Percentiles rank a stretch among this genome's conserved stretches.
Conservation (phyloP, 371 early-diverging fungal genomes). For the Mortierella sp. region DNA sequence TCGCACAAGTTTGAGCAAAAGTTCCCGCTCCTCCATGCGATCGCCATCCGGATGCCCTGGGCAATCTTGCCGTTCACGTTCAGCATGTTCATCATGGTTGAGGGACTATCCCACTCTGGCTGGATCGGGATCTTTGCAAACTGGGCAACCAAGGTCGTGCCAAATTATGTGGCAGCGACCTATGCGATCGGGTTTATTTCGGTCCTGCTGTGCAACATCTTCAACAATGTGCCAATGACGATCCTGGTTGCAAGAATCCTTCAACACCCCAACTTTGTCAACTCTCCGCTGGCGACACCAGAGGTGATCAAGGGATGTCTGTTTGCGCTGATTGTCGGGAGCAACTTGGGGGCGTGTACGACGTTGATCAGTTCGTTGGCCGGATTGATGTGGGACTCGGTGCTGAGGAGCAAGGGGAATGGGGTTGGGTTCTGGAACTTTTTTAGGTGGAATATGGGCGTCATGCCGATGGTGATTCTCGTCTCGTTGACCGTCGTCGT, state of each 20-base stretch:
- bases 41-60: slow-evolving; percentile 80
- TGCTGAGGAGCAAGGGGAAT: slow-evolving; percentile 70
- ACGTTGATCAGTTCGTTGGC: slow-evolving; percentile 83
- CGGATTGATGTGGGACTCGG: slow-evolving; percentile 85
- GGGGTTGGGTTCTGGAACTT: slow-evolving; percentile 70
- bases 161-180: slow-evolving; percentile 70
- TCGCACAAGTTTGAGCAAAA: background rate
- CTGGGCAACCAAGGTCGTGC: slow-evolving; percentile 67
- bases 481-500: slow-evolving; percentile 65
- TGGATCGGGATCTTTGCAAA: slow-evolving; percentile 80
- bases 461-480: slow-evolving; percentile 70
- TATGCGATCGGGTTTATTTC: slow-evolving; percentile 75
- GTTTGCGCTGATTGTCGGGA: slow-evolving; percentile 81
- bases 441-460: slow-evolving; percentile 71
- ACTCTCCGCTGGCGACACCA: slow-evolving; percentile 55
- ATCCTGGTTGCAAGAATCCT: slow-evolving; percentile 84
- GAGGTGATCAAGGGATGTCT: slow-evolving; percentile 68
- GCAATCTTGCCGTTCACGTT: slow-evolving; percentile 80
- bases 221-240: slow-evolving; percentile 90
- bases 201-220: slow-evolving; percentile 76
- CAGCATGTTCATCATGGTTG: slow-evolving; percentile 88
- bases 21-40: slow-evolving; percentile 23
- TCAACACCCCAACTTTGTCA: slow-evolving; percentile 72
- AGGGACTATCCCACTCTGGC: slow-evolving; percentile 72
- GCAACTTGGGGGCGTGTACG: slow-evolving; percentile 86